phyloP scores from a whole-genome alignment of 148 eudicot species.

The Arbutus unedo region DNA sequence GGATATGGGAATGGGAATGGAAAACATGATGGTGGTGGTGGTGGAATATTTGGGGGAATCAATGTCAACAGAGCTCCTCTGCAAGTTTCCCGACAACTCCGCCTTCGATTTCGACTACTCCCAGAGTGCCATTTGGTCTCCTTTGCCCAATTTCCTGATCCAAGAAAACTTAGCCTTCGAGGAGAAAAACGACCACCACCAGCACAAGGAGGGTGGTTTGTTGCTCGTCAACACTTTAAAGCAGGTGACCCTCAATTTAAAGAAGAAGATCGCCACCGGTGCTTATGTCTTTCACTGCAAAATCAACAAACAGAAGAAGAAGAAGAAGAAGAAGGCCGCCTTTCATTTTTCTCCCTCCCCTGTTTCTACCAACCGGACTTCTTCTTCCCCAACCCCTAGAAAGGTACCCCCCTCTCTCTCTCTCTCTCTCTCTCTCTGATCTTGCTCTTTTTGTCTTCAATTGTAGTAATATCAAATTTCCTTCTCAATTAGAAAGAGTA shows the following conservation, averaged over 20 bases:
- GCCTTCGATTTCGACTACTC: constrained; percentile 74
- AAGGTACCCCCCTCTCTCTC: constrained; percentile 3
- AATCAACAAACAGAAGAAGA: constrained; percentile 7
- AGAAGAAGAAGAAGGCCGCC: constrained; percentile 28
- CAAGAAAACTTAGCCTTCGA: constrained; percentile 31
- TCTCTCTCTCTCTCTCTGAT: not conserved
- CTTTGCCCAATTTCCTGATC: constrained; percentile 25
- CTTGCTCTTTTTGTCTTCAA: not conserved
- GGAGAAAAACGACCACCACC: not conserved
- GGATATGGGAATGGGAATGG: not conserved
- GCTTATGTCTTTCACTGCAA: not conserved
- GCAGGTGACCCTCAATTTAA: constrained; percentile 15
- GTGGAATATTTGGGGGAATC: constrained; percentile 47
- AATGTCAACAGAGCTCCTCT: constrained; percentile 46
- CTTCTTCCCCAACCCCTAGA: constrained; percentile 5
- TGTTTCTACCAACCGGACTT: not conserved
- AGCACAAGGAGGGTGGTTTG: not conserved
- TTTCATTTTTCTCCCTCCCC: constrained; percentile 21
- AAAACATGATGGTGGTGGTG: constrained; percentile 29
- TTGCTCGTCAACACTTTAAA: not conserved
- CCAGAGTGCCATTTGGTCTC: constrained; percentile 86
- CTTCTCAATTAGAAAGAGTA: not conserved
- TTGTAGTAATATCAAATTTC: not conserved
- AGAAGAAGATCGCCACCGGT: constrained; percentile 24
- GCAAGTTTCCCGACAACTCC: constrained; percentile 68